These are phyloP conservation scores for Buddleja alternifolia DNA, from an alignment of 257 asterid genomes.

Conservation along the genomic window DNA sequence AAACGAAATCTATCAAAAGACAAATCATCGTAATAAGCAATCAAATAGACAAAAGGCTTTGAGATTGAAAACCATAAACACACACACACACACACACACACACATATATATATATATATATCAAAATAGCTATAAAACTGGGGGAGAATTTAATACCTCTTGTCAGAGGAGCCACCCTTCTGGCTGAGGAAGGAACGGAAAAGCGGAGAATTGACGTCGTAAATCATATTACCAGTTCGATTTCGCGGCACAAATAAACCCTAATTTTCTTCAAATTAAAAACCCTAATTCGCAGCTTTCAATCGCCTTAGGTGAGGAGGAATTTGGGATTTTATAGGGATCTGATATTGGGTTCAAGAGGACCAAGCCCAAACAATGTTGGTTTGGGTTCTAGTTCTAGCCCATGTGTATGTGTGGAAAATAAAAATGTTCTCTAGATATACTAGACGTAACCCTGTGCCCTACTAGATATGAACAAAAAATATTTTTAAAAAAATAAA, in stretches of 20 bases:
- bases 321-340: not conserved
- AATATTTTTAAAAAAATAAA: too few relatives aligned
- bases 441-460: too few relatives aligned
- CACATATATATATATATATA: too few relatives aligned
- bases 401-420: too few relatives aligned
- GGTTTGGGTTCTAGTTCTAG: not conserved
- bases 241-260: not conserved
- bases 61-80: not conserved
- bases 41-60: not conserved
- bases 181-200: constrained; percentile 45
- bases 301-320: not conserved
- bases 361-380: not conserved
- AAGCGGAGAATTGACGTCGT: constrained; percentile 41
- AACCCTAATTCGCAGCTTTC: not conserved
- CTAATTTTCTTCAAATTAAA: constrained; percentile 7
- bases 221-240: constrained; percentile 25
- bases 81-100: too few relatives aligned
- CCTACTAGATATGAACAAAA: too few relatives aligned
- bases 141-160: constrained; percentile 8
- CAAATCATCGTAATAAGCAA: too few relatives aligned
- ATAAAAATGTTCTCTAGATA: too few relatives aligned
- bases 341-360: not conserved
- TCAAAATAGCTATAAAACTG: too few relatives aligned
- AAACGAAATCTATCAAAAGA: not conserved
- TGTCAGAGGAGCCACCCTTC: constrained; percentile 41